These are phyloP conservation scores for Fusarium bulbicola DNA, from an alignment of 2,329 filamentous ascomycete species.

Conservation along the genomic window DNA sequence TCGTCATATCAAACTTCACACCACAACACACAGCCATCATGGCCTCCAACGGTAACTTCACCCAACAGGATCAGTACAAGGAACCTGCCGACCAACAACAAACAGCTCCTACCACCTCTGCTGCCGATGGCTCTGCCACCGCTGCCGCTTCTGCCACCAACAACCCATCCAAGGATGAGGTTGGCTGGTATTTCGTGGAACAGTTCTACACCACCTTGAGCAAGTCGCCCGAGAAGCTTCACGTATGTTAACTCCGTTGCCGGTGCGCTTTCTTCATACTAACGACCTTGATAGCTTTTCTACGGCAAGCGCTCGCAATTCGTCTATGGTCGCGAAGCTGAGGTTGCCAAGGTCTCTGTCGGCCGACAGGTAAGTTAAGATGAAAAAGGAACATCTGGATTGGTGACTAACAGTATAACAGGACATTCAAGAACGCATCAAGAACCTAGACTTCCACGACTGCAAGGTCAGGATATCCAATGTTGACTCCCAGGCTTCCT, in stretches of 20 bases:
- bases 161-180: conserved; percentile 83
- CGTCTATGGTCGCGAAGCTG: conserved; percentile 90
- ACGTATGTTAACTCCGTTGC: conserved; percentile 59
- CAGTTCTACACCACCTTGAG: conserved; percentile 99
- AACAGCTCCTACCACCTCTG: conserved; percentile 46
- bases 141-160: conserved; percentile 50
- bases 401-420: conserved; percentile 49
- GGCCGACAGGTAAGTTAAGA: conserved; percentile 75
- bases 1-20: conserved; percentile 22
- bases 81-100: conserved; percentile 50
- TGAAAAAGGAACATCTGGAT: not conserved
- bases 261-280: not conserved
- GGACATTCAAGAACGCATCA: conserved; percentile 95
- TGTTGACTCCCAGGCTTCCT: conserved; percentile 94
- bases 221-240: conserved; percentile 92
- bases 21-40: conserved; percentile 49
- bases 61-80: conserved; percentile 56
- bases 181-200: conserved; percentile 99
- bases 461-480: conserved; percentile 99
- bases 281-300: conserved; percentile 70
- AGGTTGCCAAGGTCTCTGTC: conserved; percentile 85
- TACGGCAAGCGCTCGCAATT: conserved; percentile 97
- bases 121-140: conserved; percentile 42
- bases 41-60: conserved; percentile 67
- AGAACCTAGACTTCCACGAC: conserved; percentile 91